These are phyloP conservation scores for Mucor lusitanicus DNA, from an alignment of 371 early-diverging fungal species.

Conservation along the genomic window DNA sequence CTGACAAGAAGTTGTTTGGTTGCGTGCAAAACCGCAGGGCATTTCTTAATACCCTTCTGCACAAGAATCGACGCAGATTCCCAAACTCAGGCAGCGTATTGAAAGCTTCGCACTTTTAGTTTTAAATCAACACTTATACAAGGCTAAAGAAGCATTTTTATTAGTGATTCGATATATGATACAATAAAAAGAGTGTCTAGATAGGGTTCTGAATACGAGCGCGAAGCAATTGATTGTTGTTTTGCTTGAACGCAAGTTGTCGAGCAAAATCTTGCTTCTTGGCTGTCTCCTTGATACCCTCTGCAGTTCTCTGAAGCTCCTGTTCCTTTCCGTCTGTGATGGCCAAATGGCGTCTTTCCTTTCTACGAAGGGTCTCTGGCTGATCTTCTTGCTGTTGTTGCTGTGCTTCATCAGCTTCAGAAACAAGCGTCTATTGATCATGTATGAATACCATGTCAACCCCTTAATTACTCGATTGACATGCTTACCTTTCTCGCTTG, in stretches of 20 bases:
- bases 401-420: slow-evolving; percentile 15
- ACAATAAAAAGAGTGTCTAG: not conserved
- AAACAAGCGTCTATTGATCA: not conserved
- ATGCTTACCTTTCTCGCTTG: slow-evolving; percentile 24
- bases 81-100: too few relatives aligned
- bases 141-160: too few relatives aligned
- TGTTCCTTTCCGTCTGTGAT: slow-evolving; percentile 14
- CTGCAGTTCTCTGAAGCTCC: slow-evolving; percentile 9
- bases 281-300: slow-evolving; percentile 1
- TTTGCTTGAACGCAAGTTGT: slow-evolving; percentile 10
- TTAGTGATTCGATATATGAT: too few relatives aligned
- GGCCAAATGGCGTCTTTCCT: slow-evolving; percentile 20
- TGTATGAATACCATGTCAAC: not conserved
- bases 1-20: too few relatives aligned
- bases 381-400: slow-evolving; percentile 28
- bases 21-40: too few relatives aligned
- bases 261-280: slow-evolving; percentile 1
- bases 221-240: slow-evolving; percentile 13
- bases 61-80: too few relatives aligned
- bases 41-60: too few relatives aligned
- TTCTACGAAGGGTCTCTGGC: slow-evolving; percentile 20
- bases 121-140: too few relatives aligned
- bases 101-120: too few relatives aligned
- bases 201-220: slow-evolving; percentile 20
- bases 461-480: not conserved